phyloP scores from a whole-genome alignment of 2,329 filamentous ascomycete species.

The Blastomyces silverae region DNA sequence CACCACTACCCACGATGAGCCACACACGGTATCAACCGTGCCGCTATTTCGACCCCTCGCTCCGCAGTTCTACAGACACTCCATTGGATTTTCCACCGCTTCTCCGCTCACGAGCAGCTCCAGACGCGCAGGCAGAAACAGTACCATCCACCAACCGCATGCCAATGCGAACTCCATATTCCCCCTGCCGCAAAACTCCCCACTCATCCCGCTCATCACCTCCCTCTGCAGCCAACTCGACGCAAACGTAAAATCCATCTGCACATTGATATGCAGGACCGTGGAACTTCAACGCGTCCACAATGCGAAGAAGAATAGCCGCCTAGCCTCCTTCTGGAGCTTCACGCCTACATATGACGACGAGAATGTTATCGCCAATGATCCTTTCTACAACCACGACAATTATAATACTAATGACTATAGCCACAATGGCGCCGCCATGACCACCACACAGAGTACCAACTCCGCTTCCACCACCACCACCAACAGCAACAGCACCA shows the following conservation, averaged over 20 bases:
- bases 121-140: background rate
- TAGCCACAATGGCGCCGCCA: background rate
- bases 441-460: background rate
- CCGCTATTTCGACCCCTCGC: background rate
- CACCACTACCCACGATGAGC: background rate
- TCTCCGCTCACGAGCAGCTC: background rate
- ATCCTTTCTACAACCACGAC: background rate
- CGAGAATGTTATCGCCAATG: slow-evolving; percentile 14
- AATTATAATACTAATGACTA: background rate
- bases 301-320: slow-evolving; percentile 27
- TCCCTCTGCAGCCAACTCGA: slow-evolving; percentile 23
- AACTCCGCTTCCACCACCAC: background rate
- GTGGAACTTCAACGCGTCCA: slow-evolving; percentile 22
- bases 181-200: slow-evolving; percentile 22
- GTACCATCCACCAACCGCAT: slow-evolving; percentile 23
- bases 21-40: background rate
- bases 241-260: slow-evolving; percentile 15
- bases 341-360: slow-evolving; percentile 29
- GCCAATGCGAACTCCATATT: slow-evolving; percentile 16
- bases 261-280: slow-evolving; percentile 18
- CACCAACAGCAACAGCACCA: background rate
- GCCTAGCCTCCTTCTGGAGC: slow-evolving; percentile 37
- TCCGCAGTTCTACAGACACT: slow-evolving; percentile 8
- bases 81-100: background rate
- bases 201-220: slow-evolving; percentile 27